Percentiles rank a stretch among this genome's conserved stretches.
Evolutionary conservation across 1,139 yeast species (phyloP).

Genomic region (Suhomyces chickasaworum): DNA sequence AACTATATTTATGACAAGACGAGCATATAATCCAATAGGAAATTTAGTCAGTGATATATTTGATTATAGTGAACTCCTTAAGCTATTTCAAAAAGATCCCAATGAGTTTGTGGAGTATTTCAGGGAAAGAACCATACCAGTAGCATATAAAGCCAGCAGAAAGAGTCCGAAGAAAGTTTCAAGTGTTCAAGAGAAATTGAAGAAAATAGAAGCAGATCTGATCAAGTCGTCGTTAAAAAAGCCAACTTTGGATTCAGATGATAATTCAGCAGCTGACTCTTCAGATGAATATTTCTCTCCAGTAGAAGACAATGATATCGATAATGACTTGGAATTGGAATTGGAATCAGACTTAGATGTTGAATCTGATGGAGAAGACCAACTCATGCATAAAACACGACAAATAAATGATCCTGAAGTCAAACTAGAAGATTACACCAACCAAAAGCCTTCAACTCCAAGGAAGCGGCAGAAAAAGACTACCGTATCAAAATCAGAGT

Average conservation of each 20-base stretch:
- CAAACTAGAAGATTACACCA: constrained; percentile 15
- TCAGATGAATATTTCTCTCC: constrained; percentile 8
- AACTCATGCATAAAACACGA: neutral
- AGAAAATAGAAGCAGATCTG: constrained; percentile 3
- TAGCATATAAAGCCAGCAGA: constrained; percentile 20
- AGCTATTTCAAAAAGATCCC: constrained; percentile 24
- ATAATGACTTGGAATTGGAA: constrained; percentile 10
- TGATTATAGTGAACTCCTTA: constrained; percentile 36
- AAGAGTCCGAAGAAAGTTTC: constrained; percentile 7
- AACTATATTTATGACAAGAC: constrained; percentile 37
- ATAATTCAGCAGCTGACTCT: neutral
- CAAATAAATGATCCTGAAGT: constrained; percentile 10
- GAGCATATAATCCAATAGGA: constrained; percentile 40
- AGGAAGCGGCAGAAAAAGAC: constrained; percentile 11
- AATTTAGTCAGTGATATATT: constrained; percentile 33
- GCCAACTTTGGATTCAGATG: constrained; percentile 4
- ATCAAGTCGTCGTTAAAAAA: neutral
- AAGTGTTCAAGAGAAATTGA: constrained; percentile 14
- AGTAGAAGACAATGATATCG: constrained; percentile 13
- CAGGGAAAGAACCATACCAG: constrained; percentile 26
- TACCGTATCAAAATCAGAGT: neutral
- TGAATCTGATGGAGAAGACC: constrained; percentile 14
- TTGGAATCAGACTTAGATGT: constrained; percentile 10
- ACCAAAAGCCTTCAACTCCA: constrained; percentile 11
- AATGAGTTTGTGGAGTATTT: constrained; percentile 28